phyloP scores from a whole-genome alignment of 2,329 filamentous ascomycete genomes.

The Botrytis fabae region DNA sequence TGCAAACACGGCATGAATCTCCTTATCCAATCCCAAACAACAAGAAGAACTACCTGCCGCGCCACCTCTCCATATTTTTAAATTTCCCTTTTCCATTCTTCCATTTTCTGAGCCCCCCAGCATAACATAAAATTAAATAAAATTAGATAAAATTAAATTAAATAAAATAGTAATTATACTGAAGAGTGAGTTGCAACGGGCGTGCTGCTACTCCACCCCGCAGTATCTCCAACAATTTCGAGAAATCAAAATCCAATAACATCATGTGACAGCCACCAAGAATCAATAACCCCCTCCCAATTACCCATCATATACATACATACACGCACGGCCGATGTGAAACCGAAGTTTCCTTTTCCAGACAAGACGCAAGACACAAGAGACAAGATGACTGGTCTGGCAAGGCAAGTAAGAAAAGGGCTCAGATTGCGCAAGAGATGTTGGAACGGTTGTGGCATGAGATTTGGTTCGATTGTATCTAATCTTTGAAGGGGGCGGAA shows the following conservation, averaged over 20 bases:
- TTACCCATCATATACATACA: too few relatives aligned
- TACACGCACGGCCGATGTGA: not conserved
- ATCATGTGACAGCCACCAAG: too few relatives aligned
- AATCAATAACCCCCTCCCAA: too few relatives aligned
- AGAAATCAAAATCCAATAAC: too few relatives aligned
- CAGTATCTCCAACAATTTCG: too few relatives aligned
- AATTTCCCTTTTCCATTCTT: too few relatives aligned
- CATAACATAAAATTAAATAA: too few relatives aligned
- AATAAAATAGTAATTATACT: too few relatives aligned
- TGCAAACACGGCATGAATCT: not conserved
- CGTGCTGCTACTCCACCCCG: not conserved
- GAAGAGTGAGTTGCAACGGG: not conserved
- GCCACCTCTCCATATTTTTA: not conserved
- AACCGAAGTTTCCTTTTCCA: not conserved
- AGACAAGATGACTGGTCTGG: too few relatives aligned
- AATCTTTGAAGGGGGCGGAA: not conserved
- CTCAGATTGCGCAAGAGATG: conserved; percentile 18
- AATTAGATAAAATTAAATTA: too few relatives aligned
- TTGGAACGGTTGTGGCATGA: not conserved
- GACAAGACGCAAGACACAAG: not conserved
- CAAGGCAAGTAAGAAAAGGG: not conserved
- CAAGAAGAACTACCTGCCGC: not conserved
- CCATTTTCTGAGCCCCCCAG: too few relatives aligned
- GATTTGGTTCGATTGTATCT: not conserved
- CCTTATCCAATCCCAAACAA: not conserved